A percentile compares a stretch with the other conserved stretches of the same genome.
Evolutionary conservation across 2,329 filamentous ascomycete genomes (phyloP).

Genomic region (Cercospora sp.): DNA sequence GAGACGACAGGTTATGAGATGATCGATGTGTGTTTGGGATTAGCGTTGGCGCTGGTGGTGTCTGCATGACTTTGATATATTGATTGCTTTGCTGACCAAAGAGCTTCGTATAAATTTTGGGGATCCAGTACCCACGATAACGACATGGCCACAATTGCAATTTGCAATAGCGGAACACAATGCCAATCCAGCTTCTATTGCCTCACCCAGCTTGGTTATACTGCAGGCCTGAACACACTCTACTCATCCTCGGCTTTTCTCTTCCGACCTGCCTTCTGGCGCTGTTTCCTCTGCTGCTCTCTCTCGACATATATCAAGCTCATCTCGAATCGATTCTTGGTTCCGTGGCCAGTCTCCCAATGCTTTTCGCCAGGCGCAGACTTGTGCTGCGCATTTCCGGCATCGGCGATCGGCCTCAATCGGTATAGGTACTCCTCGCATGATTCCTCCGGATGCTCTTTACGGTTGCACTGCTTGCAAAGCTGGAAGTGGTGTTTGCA

Average conservation of each 20-base stretch:
- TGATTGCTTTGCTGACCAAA: not conserved
- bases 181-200: not conserved
- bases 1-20: conserved; percentile 14
- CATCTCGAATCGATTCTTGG: conserved; percentile 9
- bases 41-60: conserved; percentile 32
- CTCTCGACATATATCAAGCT: conserved; percentile 1
- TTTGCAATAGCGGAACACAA: not conserved
- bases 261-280: not conserved
- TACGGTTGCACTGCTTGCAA: not conserved
- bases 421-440: not conserved
- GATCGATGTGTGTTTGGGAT: conserved; percentile 12
- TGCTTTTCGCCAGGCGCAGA: conserved; percentile 6
- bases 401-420: not conserved
- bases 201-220: not conserved
- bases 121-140: not conserved
- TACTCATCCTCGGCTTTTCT: not conserved
- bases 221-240: not conserved
- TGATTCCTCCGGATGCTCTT: not conserved
- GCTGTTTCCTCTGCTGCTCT: not conserved
- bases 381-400: not conserved
- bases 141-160: not conserved
- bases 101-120: not conserved
- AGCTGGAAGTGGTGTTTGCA: conserved; percentile 10
- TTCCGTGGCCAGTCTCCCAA: conserved; percentile 10
- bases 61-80: conserved; percentile 2